Evolutionary conservation across 208 protist genomes (phyloP).

Genomic region (Leptomonas seymouri): DNA sequence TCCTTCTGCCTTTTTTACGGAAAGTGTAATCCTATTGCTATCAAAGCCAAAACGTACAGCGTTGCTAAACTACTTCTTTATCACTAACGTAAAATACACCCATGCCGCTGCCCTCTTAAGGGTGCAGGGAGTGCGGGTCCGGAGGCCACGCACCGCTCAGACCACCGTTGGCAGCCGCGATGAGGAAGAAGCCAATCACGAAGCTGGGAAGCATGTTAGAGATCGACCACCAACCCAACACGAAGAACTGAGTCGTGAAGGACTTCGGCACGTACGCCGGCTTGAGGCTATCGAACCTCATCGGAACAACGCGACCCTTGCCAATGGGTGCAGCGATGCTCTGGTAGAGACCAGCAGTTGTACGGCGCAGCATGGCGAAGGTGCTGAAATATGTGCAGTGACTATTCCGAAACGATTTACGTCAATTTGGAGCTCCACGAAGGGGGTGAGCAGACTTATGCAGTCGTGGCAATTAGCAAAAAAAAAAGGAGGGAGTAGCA

Average conservation of each 20-base stretch:
- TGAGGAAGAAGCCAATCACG: constrained; percentile 70
- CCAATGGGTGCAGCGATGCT: constrained; percentile 66
- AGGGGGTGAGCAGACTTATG: neutral
- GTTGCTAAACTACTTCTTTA: constrained; percentile 11
- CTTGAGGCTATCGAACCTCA: constrained; percentile 82
- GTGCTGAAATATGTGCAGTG: neutral
- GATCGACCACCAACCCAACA: constrained; percentile 79
- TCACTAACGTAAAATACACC: constrained; percentile 3
- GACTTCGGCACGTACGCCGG: constrained; percentile 81
- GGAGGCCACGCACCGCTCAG: constrained; percentile 82
- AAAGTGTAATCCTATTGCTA: constrained; percentile 11
- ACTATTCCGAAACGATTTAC: constrained; percentile 1
- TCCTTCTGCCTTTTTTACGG: neutral
- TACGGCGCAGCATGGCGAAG: constrained; percentile 70
- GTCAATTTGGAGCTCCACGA: constrained; percentile 4
- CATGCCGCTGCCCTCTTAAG: constrained; percentile 27
- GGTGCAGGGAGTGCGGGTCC: constrained; percentile 84
- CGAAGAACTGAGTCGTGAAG: constrained; percentile 82
- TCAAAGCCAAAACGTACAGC: constrained; percentile 27
- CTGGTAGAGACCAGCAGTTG: constrained; percentile 52
- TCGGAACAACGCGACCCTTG: constrained; percentile 79
- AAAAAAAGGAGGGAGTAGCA: neutral
- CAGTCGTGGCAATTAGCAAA: neutral
- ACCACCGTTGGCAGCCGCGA: constrained; percentile 80
- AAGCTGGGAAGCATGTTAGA: constrained; percentile 84